Evolutionary conservation across 2,329 filamentous ascomycete species (phyloP), one percentile per base, ranked within the genome.

Genomic region (Ophiostoma pallidulum): DNA sequence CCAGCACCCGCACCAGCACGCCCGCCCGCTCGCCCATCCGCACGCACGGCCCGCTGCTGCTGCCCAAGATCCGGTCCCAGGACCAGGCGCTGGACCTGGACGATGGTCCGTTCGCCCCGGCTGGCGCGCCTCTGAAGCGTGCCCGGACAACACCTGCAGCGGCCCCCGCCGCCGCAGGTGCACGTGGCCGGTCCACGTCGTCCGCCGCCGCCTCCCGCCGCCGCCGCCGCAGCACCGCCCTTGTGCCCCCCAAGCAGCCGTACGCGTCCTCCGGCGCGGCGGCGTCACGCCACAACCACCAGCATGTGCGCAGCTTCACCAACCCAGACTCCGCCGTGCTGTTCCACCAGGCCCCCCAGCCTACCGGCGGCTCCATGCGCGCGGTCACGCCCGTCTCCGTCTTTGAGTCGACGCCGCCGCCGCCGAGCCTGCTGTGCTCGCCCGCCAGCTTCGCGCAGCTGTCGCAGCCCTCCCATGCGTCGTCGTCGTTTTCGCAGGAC

Each of bases 11-110:
- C 55, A 72, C 78, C 57, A 84, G 81, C 45, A 89, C 84, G 12
- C 85, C 86, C 33, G 68, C 73, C 35, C 69, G 73, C 54, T 84
- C 85, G 29, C 85, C 86, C 51, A 77, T 90, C 57, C 77, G 82
- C 52, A 83, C 87, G 52, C 83, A 89, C 66, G 86, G 87, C 45
- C 86, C 87, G 44, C 71, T 87, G 41, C 71, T 94, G 51, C 73
- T 94, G 28, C 88, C 88, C 60, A 92, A 89, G 74, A 90, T 94
- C 68, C 78, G 88, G 52, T 78, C 78, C 35, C 88, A 92, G 66
- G 88, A 94, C 66, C 84, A 91, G 66, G 74, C 82, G 52, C 77
- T 88, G 52, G 78, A 82, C 55, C 76, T 76, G 35, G 69, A 70
- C 33, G 70, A 69, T 36, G 51, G n/a, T n/a, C n/a, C 51, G 19